Evolutionary conservation across 2,329 filamentous ascomycete species (phyloP), one percentile per base, ranked within the genome.

Genomic region (Claviceps cyperi): DNA sequence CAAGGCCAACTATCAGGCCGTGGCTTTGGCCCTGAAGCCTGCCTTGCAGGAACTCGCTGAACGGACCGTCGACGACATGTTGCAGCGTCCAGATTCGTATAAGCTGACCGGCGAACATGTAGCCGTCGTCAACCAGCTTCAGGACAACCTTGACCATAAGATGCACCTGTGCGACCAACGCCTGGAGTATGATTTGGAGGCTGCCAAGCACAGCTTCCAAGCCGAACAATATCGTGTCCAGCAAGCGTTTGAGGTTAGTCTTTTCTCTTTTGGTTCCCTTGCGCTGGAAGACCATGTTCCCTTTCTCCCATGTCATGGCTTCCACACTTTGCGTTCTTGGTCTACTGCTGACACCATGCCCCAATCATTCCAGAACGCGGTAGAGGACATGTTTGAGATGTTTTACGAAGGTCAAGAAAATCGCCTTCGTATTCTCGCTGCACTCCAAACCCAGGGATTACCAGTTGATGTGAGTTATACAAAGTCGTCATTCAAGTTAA

Each of bases 1-100:
- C 57, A 83, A 83, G 63, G 77, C 78, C 50, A 72, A 72, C 22
- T 86, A 78, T 63, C 73, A 78, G n/a, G 69, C 74, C 51, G 75
- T 86, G 48, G 74, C 78, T 52, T 75, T 77, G 56, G 71, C 76
- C 32, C 65, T 84, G 57, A 85, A 83, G 62, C 76, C 77, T 15
- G 73, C 80, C 9, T 69, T 85, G 14, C 78, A 80, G 52, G 81
- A 85, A 59, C 69, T 87, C 19, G 80, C 80, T 17, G 75, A 78
- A 49, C 73, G 78, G 36, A 75, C 69, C 48, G 65, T 83, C 51
- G 75, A 79, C 46, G 71, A 74, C 52, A 65, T 85, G 52, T 69
- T 78, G 53, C 67, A 73, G 46, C 71, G 79, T 48, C 69, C 75
- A 7, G 64, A 74, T 8, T 69, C 68, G 44, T 70, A 80, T 64